Percentiles rank a stretch among this genome's conserved stretches.
Conservation (phyloP, 805 yeast genomes). For the Metschnikowia santaceciliae region DNA sequence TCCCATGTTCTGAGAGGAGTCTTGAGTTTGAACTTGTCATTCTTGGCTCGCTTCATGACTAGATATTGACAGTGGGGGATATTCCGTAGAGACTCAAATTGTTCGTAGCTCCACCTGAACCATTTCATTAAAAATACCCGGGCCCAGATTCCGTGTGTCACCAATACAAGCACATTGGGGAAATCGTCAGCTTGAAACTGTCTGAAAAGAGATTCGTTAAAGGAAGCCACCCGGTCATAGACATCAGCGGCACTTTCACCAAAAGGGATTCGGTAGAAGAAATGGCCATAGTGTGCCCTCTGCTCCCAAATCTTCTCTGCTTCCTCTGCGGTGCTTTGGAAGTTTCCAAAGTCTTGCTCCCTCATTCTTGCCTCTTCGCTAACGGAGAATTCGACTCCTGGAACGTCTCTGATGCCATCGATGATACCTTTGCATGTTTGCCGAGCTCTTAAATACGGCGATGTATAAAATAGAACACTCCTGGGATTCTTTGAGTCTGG, state of each 20-base stretch:
- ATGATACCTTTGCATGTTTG: conserved; percentile 75
- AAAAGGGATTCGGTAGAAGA: conserved; percentile 82
- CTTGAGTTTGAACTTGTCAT: conserved; percentile 51
- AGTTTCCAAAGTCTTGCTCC: conserved; percentile 94
- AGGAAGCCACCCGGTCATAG: conserved; percentile 84
- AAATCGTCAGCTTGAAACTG: conserved; percentile 68
- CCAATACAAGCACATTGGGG: conserved; percentile 79
- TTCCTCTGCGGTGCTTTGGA: conserved; percentile 69
- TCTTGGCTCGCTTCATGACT: conserved; percentile 61
- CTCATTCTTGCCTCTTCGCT: conserved; percentile 89
- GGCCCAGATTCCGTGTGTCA: conserved; percentile 93
- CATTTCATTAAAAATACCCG: conserved; percentile 91
- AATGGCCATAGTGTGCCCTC: conserved; percentile 76
- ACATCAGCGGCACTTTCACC: conserved; percentile 98
- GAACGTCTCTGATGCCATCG: conserved; percentile 48
- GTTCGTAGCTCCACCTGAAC: conserved; percentile 91
- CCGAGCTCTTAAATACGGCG: conserved; percentile 82
- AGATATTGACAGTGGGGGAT: conserved; percentile 82
- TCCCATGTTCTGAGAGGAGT: conserved; percentile 73
- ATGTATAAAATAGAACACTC: conserved; percentile 70
- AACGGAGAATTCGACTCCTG: conserved; percentile 45
- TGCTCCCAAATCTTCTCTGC: conserved; percentile 83
- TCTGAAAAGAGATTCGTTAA: conserved; percentile 80
- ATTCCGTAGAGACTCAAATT: conserved; percentile 78
- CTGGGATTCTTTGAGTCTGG: conserved; percentile 18